Percentiles rank a stretch among this genome's conserved stretches.
Conservation (phyloP, 2,329 filamentous ascomycete species). For the Cephalotrichum gorgonifer region DNA sequence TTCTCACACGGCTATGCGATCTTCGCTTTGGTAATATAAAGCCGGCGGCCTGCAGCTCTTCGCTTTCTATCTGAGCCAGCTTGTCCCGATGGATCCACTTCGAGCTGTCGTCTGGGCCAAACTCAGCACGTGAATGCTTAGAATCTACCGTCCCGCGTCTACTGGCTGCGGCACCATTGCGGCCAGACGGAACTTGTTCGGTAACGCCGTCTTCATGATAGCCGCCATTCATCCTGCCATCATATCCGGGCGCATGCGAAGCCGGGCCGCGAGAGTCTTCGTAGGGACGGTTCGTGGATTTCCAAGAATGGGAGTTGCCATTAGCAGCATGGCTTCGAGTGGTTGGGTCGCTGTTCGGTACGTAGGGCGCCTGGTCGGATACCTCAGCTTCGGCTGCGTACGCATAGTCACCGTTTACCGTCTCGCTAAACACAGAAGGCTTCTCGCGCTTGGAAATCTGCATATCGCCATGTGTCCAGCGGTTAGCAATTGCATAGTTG, state of each 20-base stretch:
- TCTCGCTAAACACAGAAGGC: neutral
- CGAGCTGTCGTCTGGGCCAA: conserved; percentile 47
- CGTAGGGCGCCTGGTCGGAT: neutral
- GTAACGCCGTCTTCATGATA: neutral
- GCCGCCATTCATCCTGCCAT: neutral
- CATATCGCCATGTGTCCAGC: neutral
- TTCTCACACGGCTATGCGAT: conserved; percentile 35
- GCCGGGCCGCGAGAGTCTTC: neutral
- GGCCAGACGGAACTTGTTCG: neutral
- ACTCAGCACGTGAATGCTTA: neutral
- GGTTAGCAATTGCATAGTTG: neutral
- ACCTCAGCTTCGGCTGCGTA: neutral
- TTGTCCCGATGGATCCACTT: conserved; percentile 86
- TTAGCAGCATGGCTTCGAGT: conserved; percentile 9
- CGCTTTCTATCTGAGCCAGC: conserved; percentile 68
- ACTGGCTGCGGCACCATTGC: neutral
- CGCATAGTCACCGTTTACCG: conserved; percentile 1
- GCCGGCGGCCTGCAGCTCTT: conserved; percentile 70
- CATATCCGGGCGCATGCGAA: neutral
- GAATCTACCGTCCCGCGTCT: neutral
- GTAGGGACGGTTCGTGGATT: neutral
- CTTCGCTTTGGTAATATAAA: conserved; percentile 49
- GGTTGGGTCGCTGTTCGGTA: conserved; percentile 10
- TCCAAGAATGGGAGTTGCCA: neutral
- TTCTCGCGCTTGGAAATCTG: conserved; percentile 2